These are phyloP conservation scores for Teratosphaeria destructans DNA, from an alignment of 2,329 filamentous ascomycete genomes.

Conservation along the genomic window DNA sequence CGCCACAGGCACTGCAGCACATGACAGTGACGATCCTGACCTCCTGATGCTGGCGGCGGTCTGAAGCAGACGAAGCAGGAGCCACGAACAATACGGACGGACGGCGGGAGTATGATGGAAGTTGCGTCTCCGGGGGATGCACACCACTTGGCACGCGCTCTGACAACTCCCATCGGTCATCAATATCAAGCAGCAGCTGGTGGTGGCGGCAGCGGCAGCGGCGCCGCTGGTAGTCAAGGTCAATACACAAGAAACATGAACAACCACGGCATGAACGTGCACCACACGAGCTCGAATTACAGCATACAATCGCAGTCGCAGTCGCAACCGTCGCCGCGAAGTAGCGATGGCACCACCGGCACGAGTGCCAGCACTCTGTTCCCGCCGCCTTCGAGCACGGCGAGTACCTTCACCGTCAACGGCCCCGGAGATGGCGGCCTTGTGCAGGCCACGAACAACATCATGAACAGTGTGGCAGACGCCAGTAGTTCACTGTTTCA, in stretches of 20 bases:
- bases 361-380: conserved; percentile 36
- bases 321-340: conserved; percentile 32
- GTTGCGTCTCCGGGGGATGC: neutral
- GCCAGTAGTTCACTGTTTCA: conserved; percentile 88
- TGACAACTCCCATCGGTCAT: neutral
- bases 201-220: neutral
- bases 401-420: conserved; percentile 14
- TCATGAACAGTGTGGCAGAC: conserved; percentile 94
- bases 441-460: conserved; percentile 73
- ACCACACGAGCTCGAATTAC: conserved; percentile 36
- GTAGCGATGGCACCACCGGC: conserved; percentile 38
- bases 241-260: conserved; percentile 1
- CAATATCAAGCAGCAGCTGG: neutral
- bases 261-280: conserved; percentile 20
- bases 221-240: neutral
- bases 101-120: neutral
- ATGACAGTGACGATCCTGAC: neutral
- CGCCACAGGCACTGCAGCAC: neutral
- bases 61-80: neutral
- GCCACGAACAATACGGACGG: neutral
- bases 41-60: neutral
- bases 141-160: neutral
- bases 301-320: conserved; percentile 32
- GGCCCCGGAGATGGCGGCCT: conserved; percentile 30
- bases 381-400: conserved; percentile 18